Evolutionary conservation across 2,329 filamentous ascomycete genomes (phyloP), one percentile per base, ranked within the genome.

Genomic region (Cladosporium phlei): DNA sequence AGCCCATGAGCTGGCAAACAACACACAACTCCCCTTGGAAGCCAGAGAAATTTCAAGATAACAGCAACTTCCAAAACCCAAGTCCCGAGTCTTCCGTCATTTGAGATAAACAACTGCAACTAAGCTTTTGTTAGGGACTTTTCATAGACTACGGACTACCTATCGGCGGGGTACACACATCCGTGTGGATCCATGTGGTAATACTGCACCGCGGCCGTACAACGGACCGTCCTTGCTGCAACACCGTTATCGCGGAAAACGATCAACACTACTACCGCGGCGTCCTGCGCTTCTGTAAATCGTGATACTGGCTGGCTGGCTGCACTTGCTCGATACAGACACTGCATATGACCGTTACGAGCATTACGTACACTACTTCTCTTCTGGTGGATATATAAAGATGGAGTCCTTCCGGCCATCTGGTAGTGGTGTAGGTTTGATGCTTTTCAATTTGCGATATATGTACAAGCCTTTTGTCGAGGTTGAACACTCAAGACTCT

Each of bases 121-220:
- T n/a, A n/a, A n/a, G n/a, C n/a, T n/a, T n/a, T n/a, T n/a, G n/a
- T n/a, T n/a, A n/a, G n/a, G n/a, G n/a, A n/a, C n/a, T n/a, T n/a
- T n/a, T n/a, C n/a, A n/a, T n/a, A n/a, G n/a, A n/a, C n/a, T n/a
- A n/a, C n/a, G n/a, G n/a, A n/a, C n/a, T n/a, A 16, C 20, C 22
- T 38, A 38, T 38, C 35, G 24, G 35, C 35, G 35, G 35, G 35
- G 35, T 11, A 38, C n/a, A 38, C 27, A 22, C 30, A 33, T 3
- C 11, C 17, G 1, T 14, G 33, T 38, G 35, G 35, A 38, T 21
- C 35, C 22, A 38, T 38, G 35, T 38, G 10, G 35, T 38, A n/a
- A n/a, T n/a, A 38, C 22, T 16, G 28, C 28, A 14, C 6, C 16
- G 21, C 17, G 22, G 21, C 35, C 20, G 22, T 38, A 38, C 35